Evolutionary conservation across 345 rosid species (phyloP).

Genomic region (Citrus australasica): DNA sequence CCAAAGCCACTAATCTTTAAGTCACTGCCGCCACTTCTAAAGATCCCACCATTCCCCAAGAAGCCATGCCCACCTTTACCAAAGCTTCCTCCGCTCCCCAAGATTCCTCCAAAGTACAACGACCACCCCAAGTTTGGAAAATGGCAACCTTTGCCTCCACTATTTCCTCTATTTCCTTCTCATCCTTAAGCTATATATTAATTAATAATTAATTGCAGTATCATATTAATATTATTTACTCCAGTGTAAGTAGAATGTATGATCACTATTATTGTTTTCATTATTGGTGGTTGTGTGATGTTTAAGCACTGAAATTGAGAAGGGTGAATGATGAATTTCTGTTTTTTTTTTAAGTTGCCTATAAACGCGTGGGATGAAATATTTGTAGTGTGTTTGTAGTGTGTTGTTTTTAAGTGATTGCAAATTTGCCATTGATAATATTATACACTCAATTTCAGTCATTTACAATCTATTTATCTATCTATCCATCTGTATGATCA

Average conservation of each 20-base stretch:
- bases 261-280: not conserved
- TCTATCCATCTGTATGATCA: too few species aligned
- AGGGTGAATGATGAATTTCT: not conserved
- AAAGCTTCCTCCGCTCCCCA: conserved; percentile 27
- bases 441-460: not conserved
- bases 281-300: not conserved
- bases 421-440: not conserved
- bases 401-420: not conserved
- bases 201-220: not conserved
- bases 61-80: conserved; percentile 20
- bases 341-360: not conserved
- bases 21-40: conserved; percentile 40
- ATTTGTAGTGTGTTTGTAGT: not conserved
- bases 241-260: not conserved
- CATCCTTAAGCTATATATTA: conserved; percentile 12
- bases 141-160: conserved; percentile 43
- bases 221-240: not conserved
- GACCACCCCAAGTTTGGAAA: conserved; percentile 49
- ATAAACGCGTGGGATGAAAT: not conserved
- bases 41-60: conserved; percentile 43
- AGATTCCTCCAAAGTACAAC: conserved; percentile 41
- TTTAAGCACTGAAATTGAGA: not conserved
- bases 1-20: conserved; percentile 20
- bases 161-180: conserved; percentile 11
- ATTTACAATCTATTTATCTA: too few species aligned